Evolutionary conservation across 2,329 filamentous ascomycete species (phyloP).

Genomic region (Ophiostoma novo-ulmi): DNA sequence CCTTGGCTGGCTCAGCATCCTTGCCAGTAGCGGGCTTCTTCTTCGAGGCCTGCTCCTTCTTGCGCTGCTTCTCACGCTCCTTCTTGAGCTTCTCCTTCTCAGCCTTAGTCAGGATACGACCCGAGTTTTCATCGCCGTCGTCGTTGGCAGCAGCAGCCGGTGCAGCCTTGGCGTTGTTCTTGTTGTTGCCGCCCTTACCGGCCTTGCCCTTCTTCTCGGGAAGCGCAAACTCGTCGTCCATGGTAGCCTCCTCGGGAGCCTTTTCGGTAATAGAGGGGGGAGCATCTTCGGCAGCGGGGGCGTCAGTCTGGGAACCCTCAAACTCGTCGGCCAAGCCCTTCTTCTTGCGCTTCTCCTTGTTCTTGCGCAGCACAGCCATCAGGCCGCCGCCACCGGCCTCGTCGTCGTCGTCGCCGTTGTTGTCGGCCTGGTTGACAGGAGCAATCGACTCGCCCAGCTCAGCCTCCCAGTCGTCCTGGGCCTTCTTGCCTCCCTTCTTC

Average conservation of each 20-base stretch:
- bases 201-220: slow-evolving; percentile 72
- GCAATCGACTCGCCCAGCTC: slow-evolving; percentile 76
- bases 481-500: slow-evolving; percentile 81
- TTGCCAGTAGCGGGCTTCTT: slow-evolving; percentile 60
- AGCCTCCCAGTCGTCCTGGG: slow-evolving; percentile 91
- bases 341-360: slow-evolving; percentile 83
- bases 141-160: slow-evolving; percentile 44
- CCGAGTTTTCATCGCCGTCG: slow-evolving; percentile 51
- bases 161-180: slow-evolving; percentile 43
- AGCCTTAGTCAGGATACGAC: slow-evolving; percentile 85
- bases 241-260: slow-evolving; percentile 71
- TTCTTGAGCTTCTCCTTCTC: slow-evolving; percentile 99
- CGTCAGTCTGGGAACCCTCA: slow-evolving; percentile 47
- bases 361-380: slow-evolving; percentile 75
- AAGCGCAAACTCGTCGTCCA: slow-evolving; percentile 80
- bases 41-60: slow-evolving; percentile 94
- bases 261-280: slow-evolving; percentile 55
- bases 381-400: slow-evolving; percentile 59
- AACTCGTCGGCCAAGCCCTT: slow-evolving; percentile 72
- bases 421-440: slow-evolving; percentile 50
- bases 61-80: slow-evolving; percentile 95
- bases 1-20: slow-evolving; percentile 23
- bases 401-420: slow-evolving; percentile 48
- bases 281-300: slow-evolving; percentile 32
- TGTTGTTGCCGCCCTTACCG: slow-evolving; percentile 43